phyloP scores from a whole-genome alignment of 1,284 basidiomycete genomes.

The Cryptococcus sp. region DNA sequence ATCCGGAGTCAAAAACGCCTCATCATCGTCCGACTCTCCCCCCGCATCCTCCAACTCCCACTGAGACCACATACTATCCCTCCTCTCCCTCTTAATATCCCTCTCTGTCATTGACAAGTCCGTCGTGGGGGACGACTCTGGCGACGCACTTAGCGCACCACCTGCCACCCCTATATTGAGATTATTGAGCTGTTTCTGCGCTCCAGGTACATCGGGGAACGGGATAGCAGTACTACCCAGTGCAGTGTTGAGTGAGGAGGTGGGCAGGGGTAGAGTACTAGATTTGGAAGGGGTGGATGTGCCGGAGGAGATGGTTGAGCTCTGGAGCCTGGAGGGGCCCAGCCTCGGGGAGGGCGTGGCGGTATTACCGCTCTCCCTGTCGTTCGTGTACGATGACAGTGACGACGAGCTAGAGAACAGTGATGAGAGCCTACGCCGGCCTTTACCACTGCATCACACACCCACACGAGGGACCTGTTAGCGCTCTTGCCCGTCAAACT shows the following conservation, averaged over 20 bases:
- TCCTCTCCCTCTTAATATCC: slow-evolving; percentile 13
- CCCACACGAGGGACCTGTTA: neutral
- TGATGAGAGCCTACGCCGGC: slow-evolving; percentile 36
- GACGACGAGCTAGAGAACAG: slow-evolving; percentile 38
- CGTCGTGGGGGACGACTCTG: slow-evolving; percentile 21
- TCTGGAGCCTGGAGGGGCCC: slow-evolving; percentile 15
- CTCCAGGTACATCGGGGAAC: neutral
- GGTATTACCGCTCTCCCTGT: slow-evolving; percentile 5
- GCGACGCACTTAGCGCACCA: slow-evolving; percentile 2
- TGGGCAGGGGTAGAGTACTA: neutral
- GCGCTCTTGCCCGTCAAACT: neutral
- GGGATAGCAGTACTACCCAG: slow-evolving; percentile 10
- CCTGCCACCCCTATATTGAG: slow-evolving; percentile 3
- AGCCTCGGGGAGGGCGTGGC: slow-evolving; percentile 6
- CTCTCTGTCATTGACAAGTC: neutral
- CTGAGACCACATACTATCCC: slow-evolving; percentile 41
- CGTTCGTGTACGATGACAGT: slow-evolving; percentile 20
- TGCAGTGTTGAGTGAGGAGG: neutral
- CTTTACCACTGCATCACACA: slow-evolving; percentile 20
- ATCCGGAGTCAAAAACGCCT: slow-evolving; percentile 43
- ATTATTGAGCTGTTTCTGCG: slow-evolving; percentile 4
- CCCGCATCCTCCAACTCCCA: slow-evolving; percentile 40
- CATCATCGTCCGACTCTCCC: slow-evolving; percentile 22
- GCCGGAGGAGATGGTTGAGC: slow-evolving; percentile 27
- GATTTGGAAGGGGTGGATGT: slow-evolving; percentile 30